These are phyloP conservation scores for Floccularia luteovirens DNA, from an alignment of 768 basidiomycete genomes.

Conservation along the genomic window DNA sequence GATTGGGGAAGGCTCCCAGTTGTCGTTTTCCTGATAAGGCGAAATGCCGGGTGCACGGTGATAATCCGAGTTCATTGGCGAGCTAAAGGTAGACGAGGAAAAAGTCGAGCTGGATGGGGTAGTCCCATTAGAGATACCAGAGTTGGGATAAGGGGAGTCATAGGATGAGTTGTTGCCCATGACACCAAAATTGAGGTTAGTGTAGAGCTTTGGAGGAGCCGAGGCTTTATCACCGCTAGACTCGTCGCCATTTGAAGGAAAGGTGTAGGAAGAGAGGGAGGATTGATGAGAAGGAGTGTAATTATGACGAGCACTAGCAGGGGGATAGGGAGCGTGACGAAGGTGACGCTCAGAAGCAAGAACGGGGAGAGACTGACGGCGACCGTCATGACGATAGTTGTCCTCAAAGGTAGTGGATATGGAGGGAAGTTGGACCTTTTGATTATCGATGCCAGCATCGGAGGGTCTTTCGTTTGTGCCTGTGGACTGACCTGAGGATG, in stretches of 20 bases:
- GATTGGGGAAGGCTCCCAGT: slow-evolving; percentile 51
- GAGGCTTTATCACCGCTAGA: slow-evolving; percentile 27
- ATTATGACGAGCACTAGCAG: slow-evolving; percentile 35
- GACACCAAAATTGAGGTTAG: slow-evolving; percentile 32
- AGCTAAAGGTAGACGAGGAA: slow-evolving; percentile 37
- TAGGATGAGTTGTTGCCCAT: slow-evolving; percentile 25
- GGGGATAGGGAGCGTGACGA: slow-evolving; percentile 52
- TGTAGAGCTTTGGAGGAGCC: slow-evolving; percentile 40
- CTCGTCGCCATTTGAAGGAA: slow-evolving; percentile 44
- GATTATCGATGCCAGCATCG: slow-evolving; percentile 33
- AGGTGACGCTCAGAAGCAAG: slow-evolving; percentile 47
- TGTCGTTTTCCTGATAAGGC: slow-evolving; percentile 41
- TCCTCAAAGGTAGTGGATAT: slow-evolving; percentile 69
- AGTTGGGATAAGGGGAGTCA: slow-evolving; percentile 39
- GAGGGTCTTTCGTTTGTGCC: slow-evolving; percentile 29
- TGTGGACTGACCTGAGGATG: slow-evolving; percentile 14
- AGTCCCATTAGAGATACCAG: slow-evolving; percentile 43
- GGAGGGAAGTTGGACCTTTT: slow-evolving; percentile 65
- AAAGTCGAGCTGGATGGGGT: slow-evolving; percentile 45
- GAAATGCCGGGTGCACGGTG: slow-evolving; percentile 35
- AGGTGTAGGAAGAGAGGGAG: slow-evolving; percentile 42
- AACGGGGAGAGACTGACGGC: slow-evolving; percentile 60
- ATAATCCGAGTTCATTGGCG: slow-evolving; percentile 40
- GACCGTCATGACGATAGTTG: slow-evolving; percentile 43
- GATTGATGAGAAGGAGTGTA: slow-evolving; percentile 38